Evolutionary conservation across 2,329 filamentous ascomycete species (phyloP).

Genomic region (Ophidiomyces ophidiicola): DNA sequence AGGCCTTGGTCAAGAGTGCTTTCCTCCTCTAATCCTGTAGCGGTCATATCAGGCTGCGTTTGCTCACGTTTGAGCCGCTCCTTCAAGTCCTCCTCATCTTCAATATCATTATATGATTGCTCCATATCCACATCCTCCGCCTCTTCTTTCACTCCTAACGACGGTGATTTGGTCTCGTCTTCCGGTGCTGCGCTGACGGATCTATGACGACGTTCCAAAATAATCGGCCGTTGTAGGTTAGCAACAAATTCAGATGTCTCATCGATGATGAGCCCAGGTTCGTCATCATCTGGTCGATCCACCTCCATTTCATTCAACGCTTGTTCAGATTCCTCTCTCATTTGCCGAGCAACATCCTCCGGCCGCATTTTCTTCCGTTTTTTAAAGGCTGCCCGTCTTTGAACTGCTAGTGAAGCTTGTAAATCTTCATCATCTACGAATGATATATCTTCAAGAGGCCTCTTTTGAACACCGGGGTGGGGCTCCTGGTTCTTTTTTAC

Average conservation of each 20-base stretch:
- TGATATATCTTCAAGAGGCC: conserved; percentile 51
- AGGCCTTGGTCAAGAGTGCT: conserved; percentile 65
- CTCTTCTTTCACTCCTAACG: conserved; percentile 37
- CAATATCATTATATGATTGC: conserved; percentile 40
- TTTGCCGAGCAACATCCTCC: conserved; percentile 72
- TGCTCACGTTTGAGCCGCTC: conserved; percentile 41
- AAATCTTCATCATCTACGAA: conserved; percentile 89
- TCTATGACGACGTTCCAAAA: conserved; percentile 41
- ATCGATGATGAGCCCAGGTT: conserved; percentile 72
- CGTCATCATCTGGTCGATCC: conserved; percentile 43
- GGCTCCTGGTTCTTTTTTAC: conserved; percentile 27
- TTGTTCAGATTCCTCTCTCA: conserved; percentile 48
- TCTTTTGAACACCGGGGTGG: conserved; percentile 43
- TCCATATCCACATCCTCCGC: conserved; percentile 45
- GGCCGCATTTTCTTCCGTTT: conserved; percentile 79
- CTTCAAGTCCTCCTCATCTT: conserved; percentile 38
- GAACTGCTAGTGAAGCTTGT: conserved; percentile 71
- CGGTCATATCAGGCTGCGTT: conserved; percentile 42
- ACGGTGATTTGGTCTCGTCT: conserved; percentile 21
- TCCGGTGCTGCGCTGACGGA: conserved; percentile 24
- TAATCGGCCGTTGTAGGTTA: conserved; percentile 58
- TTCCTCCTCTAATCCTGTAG: conserved; percentile 73
- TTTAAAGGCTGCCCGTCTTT: conserved; percentile 72
- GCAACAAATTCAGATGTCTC: conserved; percentile 93
- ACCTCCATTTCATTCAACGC: conserved; percentile 45